Conservation (phyloP, 768 basidiomycete genomes). For the Russula sp. region DNA sequence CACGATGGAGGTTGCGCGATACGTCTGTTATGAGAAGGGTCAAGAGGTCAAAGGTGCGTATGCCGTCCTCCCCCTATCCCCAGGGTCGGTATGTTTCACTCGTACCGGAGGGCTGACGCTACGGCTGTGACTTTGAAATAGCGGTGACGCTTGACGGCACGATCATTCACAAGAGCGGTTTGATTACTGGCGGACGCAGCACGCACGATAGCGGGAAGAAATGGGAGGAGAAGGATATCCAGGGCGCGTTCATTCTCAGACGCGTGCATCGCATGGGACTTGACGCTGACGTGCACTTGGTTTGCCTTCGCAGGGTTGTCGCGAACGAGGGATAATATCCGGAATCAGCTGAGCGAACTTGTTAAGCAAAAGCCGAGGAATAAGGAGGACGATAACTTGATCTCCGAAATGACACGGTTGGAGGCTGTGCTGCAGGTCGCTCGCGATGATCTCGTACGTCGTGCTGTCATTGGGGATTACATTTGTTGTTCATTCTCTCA, state of each 20-base stretch:
- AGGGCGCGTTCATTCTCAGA: slow-evolving; percentile 49
- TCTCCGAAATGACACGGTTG: slow-evolving; percentile 72
- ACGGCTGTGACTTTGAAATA: slow-evolving; percentile 37
- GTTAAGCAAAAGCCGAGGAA: slow-evolving; percentile 77
- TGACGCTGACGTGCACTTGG: slow-evolving; percentile 2
- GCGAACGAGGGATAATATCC: slow-evolving; percentile 66
- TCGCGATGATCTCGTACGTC: slow-evolving; percentile 72
- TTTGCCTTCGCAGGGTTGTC: slow-evolving; percentile 41
- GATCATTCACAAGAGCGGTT: slow-evolving; percentile 93
- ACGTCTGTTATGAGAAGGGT: slow-evolving; percentile 89
- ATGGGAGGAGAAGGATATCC: slow-evolving; percentile 93
- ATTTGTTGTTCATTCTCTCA: not conserved
- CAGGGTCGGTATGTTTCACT: not conserved
- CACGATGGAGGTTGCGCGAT: slow-evolving; percentile 86
- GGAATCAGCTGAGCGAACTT: slow-evolving; percentile 78
- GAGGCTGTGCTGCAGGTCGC: slow-evolving; percentile 74
- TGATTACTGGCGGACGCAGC: slow-evolving; percentile 93
- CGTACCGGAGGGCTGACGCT: not conserved
- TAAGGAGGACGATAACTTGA: slow-evolving; percentile 76
- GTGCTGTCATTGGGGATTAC: not conserved
- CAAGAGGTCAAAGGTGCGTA: slow-evolving; percentile 92
- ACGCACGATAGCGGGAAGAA: slow-evolving; percentile 73
- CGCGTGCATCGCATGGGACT: not conserved
- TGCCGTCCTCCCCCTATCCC: not conserved
- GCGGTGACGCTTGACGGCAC: slow-evolving; percentile 97